phyloP scores from a whole-genome alignment of 495 filamentous ascomycete species.

The Parmelia sp. region DNA sequence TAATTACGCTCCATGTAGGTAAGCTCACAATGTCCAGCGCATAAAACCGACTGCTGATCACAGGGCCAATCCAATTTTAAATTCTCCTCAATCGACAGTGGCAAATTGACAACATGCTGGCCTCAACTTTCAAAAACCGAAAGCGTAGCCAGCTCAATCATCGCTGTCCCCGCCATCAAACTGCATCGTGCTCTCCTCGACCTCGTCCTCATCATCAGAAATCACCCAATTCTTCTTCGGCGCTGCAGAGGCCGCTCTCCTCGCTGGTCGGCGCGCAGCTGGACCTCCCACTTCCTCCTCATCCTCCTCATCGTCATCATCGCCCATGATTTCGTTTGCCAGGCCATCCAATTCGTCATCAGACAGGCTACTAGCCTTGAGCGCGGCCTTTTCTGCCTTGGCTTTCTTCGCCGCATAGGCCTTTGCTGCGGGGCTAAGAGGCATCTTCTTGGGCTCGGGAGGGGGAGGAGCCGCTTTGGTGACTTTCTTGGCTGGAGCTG shows the following conservation, averaged over 20 bases:
- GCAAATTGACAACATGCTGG: neutral
- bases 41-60: neutral
- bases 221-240: conserved; percentile 23
- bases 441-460: conserved; percentile 40
- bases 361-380: conserved; percentile 34
- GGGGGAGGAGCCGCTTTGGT: conserved; percentile 27
- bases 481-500: conserved; percentile 30
- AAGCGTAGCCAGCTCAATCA: conserved; percentile 12
- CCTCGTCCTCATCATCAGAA: conserved; percentile 28
- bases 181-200: conserved; percentile 26
- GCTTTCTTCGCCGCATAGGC: conserved; percentile 70
- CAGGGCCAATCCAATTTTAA: neutral
- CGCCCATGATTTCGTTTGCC: conserved; percentile 49
- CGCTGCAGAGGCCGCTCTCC: conserved; percentile 24
- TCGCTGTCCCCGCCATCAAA: conserved; percentile 28
- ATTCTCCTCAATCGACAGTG: neutral
- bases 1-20: neutral
- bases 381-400: conserved; percentile 43
- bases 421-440: conserved; percentile 71
- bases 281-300: conserved; percentile 26
- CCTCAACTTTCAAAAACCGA: neutral
- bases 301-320: conserved; percentile 46
- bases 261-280: conserved; percentile 20
- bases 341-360: conserved; percentile 45
- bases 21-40: too few relatives aligned